Percentiles rank a stretch among this genome's conserved stretches.
These are phyloP conservation scores for Cadophora sp. DNA, from an alignment of 2,329 filamentous ascomycete genomes.

Conservation along the genomic window DNA sequence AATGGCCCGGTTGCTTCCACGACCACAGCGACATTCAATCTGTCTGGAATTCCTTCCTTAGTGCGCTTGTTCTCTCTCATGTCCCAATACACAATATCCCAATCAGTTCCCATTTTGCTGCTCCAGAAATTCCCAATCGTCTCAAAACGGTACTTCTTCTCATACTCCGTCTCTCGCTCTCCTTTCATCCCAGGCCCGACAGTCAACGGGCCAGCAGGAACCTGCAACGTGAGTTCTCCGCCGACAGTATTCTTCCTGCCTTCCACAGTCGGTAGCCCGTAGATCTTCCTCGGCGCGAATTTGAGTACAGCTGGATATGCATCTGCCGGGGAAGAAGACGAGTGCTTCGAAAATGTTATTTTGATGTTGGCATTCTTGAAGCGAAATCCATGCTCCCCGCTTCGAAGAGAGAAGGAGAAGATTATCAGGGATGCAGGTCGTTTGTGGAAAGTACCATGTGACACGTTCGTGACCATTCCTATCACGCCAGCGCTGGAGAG, in stretches of 20 bases:
- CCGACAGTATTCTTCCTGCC: constrained; percentile 18
- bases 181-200: constrained; percentile 21
- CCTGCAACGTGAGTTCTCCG: constrained; percentile 26
- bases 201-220: constrained; percentile 24
- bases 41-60: constrained; percentile 31
- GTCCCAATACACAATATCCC: constrained; percentile 34
- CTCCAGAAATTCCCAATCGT: constrained; percentile 31
- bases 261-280: constrained; percentile 24
- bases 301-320: constrained; percentile 18
- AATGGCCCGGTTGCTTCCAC: constrained; percentile 23
- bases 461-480: constrained; percentile 29
- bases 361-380: constrained; percentile 32
- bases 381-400: constrained; percentile 28
- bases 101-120: constrained; percentile 22
- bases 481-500: constrained; percentile 29
- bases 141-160: constrained; percentile 24
- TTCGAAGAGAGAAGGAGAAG: constrained; percentile 41
- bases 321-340: neutral
- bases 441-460: constrained; percentile 28
- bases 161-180: constrained; percentile 23
- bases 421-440: constrained; percentile 24
- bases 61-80: constrained; percentile 28
- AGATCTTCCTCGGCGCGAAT: constrained; percentile 33
- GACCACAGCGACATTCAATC: constrained; percentile 27
- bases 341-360: constrained; percentile 25